Evolutionary conservation across 768 basidiomycete species (phyloP), one percentile per base, ranked within the genome.

Genomic region (Rhodotorula taiwanensis): DNA sequence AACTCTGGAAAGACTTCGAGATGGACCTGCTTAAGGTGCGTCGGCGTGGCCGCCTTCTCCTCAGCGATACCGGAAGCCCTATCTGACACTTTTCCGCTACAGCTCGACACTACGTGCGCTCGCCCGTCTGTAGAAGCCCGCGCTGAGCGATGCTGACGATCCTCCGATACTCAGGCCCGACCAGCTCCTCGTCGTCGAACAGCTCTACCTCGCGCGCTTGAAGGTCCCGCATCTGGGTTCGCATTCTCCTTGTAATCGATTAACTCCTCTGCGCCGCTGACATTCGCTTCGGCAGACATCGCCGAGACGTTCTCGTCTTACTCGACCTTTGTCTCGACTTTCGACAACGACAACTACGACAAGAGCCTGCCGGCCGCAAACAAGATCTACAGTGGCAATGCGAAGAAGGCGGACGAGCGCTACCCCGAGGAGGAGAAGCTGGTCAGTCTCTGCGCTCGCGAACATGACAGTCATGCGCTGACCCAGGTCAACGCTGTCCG

Each of bases 281-380:
- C 60, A 36, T 34, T n/a, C 70, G 49, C 92, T 89, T 83, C 62
- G 14, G 5, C 34, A 52, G 51, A 50, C 31, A 81, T 85, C 58
- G 88, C 89, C 44, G 83, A 87, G 20, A 93, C 91, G 0, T 85
- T 85, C 59, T 85, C 89, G 71, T 80, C 83, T 4, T 98, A 94
- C 74, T 95, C 93, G 0, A 82, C 85, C 0, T 95, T 97, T 77
- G 89, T 89, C 21, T 89, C 90, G 1, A 81, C 82, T 58, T 81
- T 87, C 75, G 83, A 84, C 70, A 82, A 86, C 20, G 77, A 80
- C n/a, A 81, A 86, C 47, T 98, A 98, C 73, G 91, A 94, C 72
- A 70, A 78, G 0, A 76, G 85, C 11, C 82, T 97, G 30, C 81
- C 94, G 23, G 75, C 82, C 1, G 91, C 90, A 4, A 89, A 89